Base-by-base conservation (phyloP, 495 filamentous ascomycete species). In the Trypethelium eluteriae region DNA sequence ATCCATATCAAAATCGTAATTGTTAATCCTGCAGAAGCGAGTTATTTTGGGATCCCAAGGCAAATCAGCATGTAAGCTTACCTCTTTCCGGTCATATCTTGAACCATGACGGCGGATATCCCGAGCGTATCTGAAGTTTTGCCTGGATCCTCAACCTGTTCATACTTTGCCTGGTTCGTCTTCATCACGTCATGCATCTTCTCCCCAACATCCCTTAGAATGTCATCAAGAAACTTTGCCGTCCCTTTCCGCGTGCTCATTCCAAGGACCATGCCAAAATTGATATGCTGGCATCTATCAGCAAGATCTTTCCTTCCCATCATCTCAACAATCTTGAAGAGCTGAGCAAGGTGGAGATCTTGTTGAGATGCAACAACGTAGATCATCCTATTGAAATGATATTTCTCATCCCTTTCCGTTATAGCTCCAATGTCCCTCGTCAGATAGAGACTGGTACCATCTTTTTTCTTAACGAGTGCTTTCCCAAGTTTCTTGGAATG, bases 171-270 rank as follows among this genome's bases (percentile, higher is more conserved):
- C 39, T 81, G 74, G 74, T 88, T 89, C 75, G 77, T 83, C 76
- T 77, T 78, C 86, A 89, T 89, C 38, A 88, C 85, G 65, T 87
- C 86, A 76, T 89, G 86, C 85, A 89, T 89, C 74, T 86, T 84
- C 35, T 88, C 86, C 41, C 80, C 82, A 46, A 86, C 84, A 68
- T 87, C 82, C 49, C 78, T 73, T 62, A 91, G 76, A 62, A 89
- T 87, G 72, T 89, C 86, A 66, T 87, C 86, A 66, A 90, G 77
- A 74, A 88, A 88, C 74, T 88, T 87, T 9, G 86, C 88, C 7
- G 85, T 88, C 64, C 87, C 87, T 76, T 86, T 86, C 50, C 85
- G 78, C 16, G 86, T 89, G 67, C 83, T 85, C 86, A 89, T 88
- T 64, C 86, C 86, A 56, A 82, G 79, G 57, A 88, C 86, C 83